Base-by-base conservation (phyloP, 768 basidiomycete genomes). In the Flagelloscypha sp. region DNA sequence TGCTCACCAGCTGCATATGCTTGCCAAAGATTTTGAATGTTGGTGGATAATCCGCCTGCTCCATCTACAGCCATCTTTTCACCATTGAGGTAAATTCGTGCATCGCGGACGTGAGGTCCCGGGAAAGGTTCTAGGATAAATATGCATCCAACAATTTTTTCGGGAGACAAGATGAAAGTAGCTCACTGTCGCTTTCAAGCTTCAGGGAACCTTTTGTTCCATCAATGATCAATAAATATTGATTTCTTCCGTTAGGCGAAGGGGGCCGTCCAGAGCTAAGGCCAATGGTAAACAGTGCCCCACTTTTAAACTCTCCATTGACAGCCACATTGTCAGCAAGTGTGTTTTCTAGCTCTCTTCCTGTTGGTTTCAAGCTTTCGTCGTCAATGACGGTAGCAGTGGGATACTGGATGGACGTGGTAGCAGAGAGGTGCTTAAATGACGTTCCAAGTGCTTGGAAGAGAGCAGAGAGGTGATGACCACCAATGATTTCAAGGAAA, bases 391-490 rank as follows among this genome's bases (percentile, higher is more conserved):
- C 6, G 29, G 41, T 19, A 3, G 42, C 38, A 10, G 33, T 31
- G 10, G 46, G 38, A 32, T 32, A 49, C 13, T 37, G 38, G 9
- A 22, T 45, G 27, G 37, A 38, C 16, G 30, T 27, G 4, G 40
- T 38, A 6, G 48, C 46, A 24, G 35, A 24, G 19, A 48, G 19
- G 27, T 40, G 36, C n/a, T 32, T 7, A 36, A 54, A 35, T 38
- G 35, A 21, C 13, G n/a, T n/a, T n/a, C 48, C 51, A 12, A 54
- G 44, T 8, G 40, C 31, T 29, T 29, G 24, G 4, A 36, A 38
- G 27, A 54, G 29, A 16, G 30, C 28, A 27, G 35, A 27, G 16
- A 50, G 22, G 36, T 43, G 33, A 31, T 50, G 50, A 5, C 47
- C 44, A 27, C 43, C 33, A 19, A 27, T 10, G 28, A 51, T 43